Conservation (phyloP, 768 basidiomycete species). For the Boletus tylopilopsis region DNA sequence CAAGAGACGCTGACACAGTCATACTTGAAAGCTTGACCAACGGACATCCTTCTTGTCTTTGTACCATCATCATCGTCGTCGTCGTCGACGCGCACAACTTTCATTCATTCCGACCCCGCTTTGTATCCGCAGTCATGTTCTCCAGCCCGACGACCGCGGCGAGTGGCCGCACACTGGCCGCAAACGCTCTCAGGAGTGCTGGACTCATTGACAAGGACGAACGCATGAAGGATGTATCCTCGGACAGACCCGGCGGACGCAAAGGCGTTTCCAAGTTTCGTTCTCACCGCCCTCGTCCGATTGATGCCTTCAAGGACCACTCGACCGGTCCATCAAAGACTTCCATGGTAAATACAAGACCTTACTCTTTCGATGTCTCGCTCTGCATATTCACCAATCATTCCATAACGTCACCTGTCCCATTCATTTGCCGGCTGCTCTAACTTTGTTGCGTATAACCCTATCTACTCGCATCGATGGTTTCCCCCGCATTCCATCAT, state of each 20-base stretch:
- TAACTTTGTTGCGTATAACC: slow-evolving; percentile 16
- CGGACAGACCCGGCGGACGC: slow-evolving; percentile 65
- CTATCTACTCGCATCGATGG: slow-evolving; percentile 15
- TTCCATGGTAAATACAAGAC: slow-evolving; percentile 66
- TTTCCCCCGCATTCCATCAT: slow-evolving; percentile 8
- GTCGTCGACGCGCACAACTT: neutral
- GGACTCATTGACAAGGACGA: slow-evolving; percentile 77
- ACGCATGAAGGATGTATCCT: slow-evolving; percentile 66
- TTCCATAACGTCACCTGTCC: slow-evolving; percentile 23
- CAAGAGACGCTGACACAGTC: slow-evolving; percentile 24
- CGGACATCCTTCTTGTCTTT: slow-evolving; percentile 13
- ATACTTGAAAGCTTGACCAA: slow-evolving; percentile 15
- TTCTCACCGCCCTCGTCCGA: slow-evolving; percentile 54
- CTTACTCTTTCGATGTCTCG: slow-evolving; percentile 27
- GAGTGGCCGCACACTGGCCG: slow-evolving; percentile 54
- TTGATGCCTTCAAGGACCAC: slow-evolving; percentile 55
- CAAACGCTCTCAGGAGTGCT: slow-evolving; percentile 61
- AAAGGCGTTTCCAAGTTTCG: slow-evolving; percentile 63
- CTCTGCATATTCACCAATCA: slow-evolving; percentile 25
- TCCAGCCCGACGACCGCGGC: slow-evolving; percentile 59
- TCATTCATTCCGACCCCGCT: neutral
- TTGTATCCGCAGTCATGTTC: slow-evolving; percentile 38
- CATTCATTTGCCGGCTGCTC: slow-evolving; percentile 11
- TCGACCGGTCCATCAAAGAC: slow-evolving; percentile 42
- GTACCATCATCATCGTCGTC: slow-evolving; percentile 13